Evolutionary conservation across 2,329 filamentous ascomycete species (phyloP).

Genomic region (Cladosporium sp.): DNA sequence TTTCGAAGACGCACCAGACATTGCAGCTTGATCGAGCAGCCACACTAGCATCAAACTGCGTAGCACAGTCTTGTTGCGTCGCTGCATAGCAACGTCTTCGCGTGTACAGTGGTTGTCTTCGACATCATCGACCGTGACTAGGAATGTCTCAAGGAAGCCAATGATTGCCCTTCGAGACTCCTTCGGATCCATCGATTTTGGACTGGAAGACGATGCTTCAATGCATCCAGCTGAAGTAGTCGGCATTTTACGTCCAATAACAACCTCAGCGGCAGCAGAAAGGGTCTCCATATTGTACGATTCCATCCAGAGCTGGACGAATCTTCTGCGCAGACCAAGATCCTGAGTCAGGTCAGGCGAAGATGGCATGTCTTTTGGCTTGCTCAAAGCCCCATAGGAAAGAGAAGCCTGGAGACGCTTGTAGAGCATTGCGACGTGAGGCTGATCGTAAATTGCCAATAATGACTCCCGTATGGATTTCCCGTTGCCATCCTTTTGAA

Average conservation of each 20-base stretch:
- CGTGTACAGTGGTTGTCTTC: conserved; percentile 10
- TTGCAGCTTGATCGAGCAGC: conserved; percentile 58
- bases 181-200: conserved; percentile 24
- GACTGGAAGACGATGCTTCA: background rate
- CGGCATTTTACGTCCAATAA: conserved; percentile 54
- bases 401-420: conserved; percentile 60
- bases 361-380: conserved; percentile 54
- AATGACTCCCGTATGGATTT: conserved; percentile 47
- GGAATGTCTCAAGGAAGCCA: conserved; percentile 56
- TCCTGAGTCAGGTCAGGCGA: conserved; percentile 55
- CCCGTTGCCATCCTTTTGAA: background rate
- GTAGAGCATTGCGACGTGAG: conserved; percentile 52
- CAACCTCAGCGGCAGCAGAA: conserved; percentile 56
- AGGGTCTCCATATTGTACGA: conserved; percentile 56
- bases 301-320: conserved; percentile 58
- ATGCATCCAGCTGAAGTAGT: background rate
- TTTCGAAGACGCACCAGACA: conserved; percentile 34
- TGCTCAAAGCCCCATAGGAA: conserved; percentile 57
- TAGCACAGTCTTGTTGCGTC: conserved; percentile 49
- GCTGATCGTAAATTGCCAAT: conserved; percentile 55
- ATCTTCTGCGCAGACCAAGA: conserved; percentile 58
- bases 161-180: conserved; percentile 27
- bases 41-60: conserved; percentile 61
- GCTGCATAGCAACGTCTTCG: background rate
- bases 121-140: conserved; percentile 61